Percentiles rank a stretch among this genome's conserved stretches.
Evolutionary conservation across 1,139 yeast genomes (phyloP).

Genomic region (Taphrina betulina): DNA sequence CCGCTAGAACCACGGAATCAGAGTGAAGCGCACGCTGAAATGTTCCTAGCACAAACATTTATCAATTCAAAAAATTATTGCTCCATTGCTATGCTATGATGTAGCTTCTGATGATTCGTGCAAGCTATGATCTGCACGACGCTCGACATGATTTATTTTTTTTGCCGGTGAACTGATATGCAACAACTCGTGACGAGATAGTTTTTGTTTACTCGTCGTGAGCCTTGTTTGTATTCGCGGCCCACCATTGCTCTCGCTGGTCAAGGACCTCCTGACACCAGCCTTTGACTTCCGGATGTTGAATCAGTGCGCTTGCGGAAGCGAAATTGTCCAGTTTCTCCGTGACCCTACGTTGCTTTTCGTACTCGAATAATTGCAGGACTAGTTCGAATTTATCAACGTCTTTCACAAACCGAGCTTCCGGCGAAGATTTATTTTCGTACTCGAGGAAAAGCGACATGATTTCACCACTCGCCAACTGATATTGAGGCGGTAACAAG

Average conservation of each 20-base stretch:
- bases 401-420: conserved; percentile 89
- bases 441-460: conserved; percentile 82
- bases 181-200: too few species aligned
- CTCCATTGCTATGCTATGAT: too few species aligned
- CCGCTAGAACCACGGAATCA: too few species aligned
- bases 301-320: conserved; percentile 60
- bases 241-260: conserved; percentile 56
- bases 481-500: conserved; percentile 64
- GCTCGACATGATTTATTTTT: too few species aligned
- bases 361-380: conserved; percentile 88
- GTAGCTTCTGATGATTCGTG: too few species aligned
- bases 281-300: conserved; percentile 66
- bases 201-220: too few species aligned
- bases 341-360: conserved; percentile 45
- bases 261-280: conserved; percentile 68
- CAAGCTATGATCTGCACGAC: too few species aligned
- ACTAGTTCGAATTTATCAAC: conserved; percentile 91
- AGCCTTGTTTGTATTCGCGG: neutral
- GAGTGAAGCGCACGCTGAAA: too few species aligned
- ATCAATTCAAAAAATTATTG: too few species aligned
- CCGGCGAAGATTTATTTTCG: conserved; percentile 75
- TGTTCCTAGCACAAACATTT: too few species aligned
- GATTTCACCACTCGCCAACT: conserved; percentile 63
- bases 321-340: conserved; percentile 52
- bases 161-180: too few species aligned